These are phyloP conservation scores for Aspergillus terreus DNA, from an alignment of 2,329 filamentous ascomycete genomes.

Conservation along the genomic window DNA sequence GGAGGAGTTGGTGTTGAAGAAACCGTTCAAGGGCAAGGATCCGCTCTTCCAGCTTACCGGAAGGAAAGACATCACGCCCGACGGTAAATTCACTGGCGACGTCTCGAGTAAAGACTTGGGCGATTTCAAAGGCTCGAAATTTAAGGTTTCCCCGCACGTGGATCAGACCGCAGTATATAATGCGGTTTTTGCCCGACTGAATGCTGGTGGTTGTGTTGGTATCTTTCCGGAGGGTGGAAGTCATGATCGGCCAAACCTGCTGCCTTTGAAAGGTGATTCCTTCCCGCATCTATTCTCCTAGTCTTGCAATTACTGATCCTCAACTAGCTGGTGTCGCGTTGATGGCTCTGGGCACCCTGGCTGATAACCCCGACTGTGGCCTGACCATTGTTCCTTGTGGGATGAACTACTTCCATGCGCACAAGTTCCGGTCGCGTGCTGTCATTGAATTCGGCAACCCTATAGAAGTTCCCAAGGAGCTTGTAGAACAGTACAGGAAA, in stretches of 20 bases:
- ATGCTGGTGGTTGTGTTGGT: conserved; percentile 81
- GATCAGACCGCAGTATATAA: conserved; percentile 93
- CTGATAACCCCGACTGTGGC: conserved; percentile 78
- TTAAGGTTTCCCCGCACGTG: conserved; percentile 86
- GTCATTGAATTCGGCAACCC: conserved; percentile 93
- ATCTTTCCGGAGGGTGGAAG: conserved; percentile 97
- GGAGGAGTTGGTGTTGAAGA: conserved; percentile 81
- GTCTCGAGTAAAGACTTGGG: conserved; percentile 50
- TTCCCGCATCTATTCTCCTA: conserved; percentile 1
- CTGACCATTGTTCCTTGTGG: conserved; percentile 94
- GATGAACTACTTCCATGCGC: conserved; percentile 99
- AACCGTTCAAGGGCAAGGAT: conserved; percentile 74
- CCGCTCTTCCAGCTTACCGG: conserved; percentile 79
- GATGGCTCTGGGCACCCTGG: conserved; percentile 90
- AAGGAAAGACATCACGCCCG: conserved; percentile 65
- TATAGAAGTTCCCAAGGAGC: conserved; percentile 74
- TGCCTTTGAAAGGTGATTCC: conserved; percentile 71
- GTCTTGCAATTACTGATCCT: conserved; percentile 8
- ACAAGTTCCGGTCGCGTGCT: conserved; percentile 95
- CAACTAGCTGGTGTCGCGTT: conserved; percentile 80
- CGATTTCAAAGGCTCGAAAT: conserved; percentile 73
- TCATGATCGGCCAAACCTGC: conserved; percentile 85
- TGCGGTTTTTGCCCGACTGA: conserved; percentile 81
- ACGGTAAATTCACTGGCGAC: conserved; percentile 58
- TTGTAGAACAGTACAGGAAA: conserved; percentile 80